Percentiles rank a stretch among this genome's conserved stretches.
These are phyloP conservation scores for Sporisorium exsertum DNA, from an alignment of 1,284 basidiomycete genomes.

Conservation along the genomic window DNA sequence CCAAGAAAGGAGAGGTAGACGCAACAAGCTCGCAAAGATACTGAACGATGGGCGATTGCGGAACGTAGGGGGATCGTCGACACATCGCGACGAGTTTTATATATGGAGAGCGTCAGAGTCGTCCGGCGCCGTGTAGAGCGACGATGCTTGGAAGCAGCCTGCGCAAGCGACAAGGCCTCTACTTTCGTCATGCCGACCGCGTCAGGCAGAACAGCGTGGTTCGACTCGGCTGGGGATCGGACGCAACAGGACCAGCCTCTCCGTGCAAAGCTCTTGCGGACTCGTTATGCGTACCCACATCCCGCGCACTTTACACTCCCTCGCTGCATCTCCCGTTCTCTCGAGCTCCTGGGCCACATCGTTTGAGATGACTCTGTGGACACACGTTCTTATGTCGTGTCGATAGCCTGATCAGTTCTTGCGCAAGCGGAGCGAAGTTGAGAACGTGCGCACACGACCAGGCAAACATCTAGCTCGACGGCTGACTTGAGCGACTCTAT, in stretches of 20 bases:
- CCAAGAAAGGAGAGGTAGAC: too few species aligned
- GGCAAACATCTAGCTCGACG: not conserved
- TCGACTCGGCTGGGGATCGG: conserved; percentile 17
- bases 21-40: too few species aligned
- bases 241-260: not conserved
- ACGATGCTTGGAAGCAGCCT: not conserved
- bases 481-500: not conserved
- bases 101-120: not conserved
- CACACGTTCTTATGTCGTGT: not conserved
- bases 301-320: too few species aligned
- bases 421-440: not conserved
- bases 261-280: not conserved
- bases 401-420: not conserved
- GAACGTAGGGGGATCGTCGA: too few species aligned
- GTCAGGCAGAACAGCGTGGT: not conserved
- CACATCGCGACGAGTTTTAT: not conserved
- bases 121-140: not conserved
- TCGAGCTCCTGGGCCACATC: not conserved
- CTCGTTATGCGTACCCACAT: not conserved
- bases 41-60: too few species aligned
- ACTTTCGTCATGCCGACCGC: not conserved
- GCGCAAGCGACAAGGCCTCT: not conserved
- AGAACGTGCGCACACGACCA: not conserved
- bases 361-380: not conserved
- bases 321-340: not conserved